Base-by-base conservation (phyloP, 225 moss, liverwort and hornwort genomes). In the Pseudisothecium myosuroides region DNA sequence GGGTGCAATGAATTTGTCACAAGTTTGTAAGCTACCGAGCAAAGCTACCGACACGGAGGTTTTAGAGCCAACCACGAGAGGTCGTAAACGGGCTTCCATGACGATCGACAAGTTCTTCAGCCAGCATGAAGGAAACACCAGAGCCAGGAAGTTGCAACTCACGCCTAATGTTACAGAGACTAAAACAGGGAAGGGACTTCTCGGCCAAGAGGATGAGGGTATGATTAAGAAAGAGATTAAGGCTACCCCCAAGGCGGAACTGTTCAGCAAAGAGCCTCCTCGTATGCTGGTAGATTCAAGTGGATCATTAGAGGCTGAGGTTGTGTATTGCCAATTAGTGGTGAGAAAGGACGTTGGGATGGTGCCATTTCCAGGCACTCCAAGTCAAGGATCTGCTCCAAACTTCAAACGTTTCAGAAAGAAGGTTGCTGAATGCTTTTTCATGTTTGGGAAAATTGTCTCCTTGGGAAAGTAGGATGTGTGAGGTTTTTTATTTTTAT, bases 361-460 rank as follows among this genome's bases (percentile, higher is more conserved):
- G 84, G 86, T 87, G 82, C 86, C 88, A 36, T 82, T 31, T 89
- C 88, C 89, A 49, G 85, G 83, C 80, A 92, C 87, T 78, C 83
- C 91, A 72, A 82, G 85, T 85, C 83, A 76, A 68, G 93, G 82
- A 87, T 90, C 86, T 52, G 88, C 80, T 80, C 90, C 90, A 43
- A 96, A 97, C 76, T 97, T 96, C 93, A 97, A 97, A 84, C 90
- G 91, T 64, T 97, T 97, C 76, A 96, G 65, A 84, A 96, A 89
- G 83, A 97, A 95, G 97, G 97, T 96, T 87, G 24, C 54, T 71
- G 37, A 27, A 67, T 83, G 73, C 22, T 82, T 71, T 76, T 31
- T 71, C 45, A 69, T 49, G 81, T 56, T 81, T 61, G 45, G 69
- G 12, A 67, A 85, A 56, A 72, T n/a, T 43, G 43, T 0, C 24